Evolutionary conservation across 2,329 filamentous ascomycete species (phyloP).

Genomic region (Cladophialophora psammophila): DNA sequence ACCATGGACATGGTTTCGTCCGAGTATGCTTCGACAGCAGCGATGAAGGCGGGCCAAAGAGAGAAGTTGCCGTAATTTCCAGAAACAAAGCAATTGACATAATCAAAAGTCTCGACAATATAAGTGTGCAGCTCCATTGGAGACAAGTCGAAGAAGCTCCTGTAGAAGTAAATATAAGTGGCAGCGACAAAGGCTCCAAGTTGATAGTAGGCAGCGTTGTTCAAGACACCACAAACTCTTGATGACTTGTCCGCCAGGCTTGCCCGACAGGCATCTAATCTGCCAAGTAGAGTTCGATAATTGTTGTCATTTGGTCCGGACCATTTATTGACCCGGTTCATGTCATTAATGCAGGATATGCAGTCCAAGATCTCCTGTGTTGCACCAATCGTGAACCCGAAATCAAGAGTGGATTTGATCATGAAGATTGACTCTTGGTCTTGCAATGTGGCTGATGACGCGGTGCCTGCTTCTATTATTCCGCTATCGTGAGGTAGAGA

Average conservation of each 20-base stretch:
- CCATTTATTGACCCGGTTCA: slow-evolving; percentile 1
- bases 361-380: slow-evolving; percentile 32
- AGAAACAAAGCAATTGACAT: slow-evolving; percentile 29
- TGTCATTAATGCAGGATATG: slow-evolving; percentile 32
- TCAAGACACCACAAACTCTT: too few species aligned
- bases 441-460: background rate
- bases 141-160: slow-evolving; percentile 33
- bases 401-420: slow-evolving; percentile 21
- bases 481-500: too few species aligned
- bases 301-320: too few species aligned
- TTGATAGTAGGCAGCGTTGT: slow-evolving; percentile 25
- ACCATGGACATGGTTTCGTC: slow-evolving; percentile 21
- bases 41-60: slow-evolving; percentile 40
- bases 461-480: too few species aligned
- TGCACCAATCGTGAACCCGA: slow-evolving; percentile 38
- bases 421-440: background rate
- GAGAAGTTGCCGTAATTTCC: slow-evolving; percentile 35
- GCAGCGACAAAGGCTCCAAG: slow-evolving; percentile 34
- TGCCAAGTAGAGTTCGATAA: too few species aligned
- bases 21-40: slow-evolving; percentile 39
- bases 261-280: too few species aligned
- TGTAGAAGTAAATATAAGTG: slow-evolving; percentile 38
- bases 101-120: slow-evolving; percentile 30
- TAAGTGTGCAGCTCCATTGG: slow-evolving; percentile 31
- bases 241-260: too few species aligned